Base-by-base conservation (phyloP, 306 rosid genomes). In the Ceratonia siliqua region DNA sequence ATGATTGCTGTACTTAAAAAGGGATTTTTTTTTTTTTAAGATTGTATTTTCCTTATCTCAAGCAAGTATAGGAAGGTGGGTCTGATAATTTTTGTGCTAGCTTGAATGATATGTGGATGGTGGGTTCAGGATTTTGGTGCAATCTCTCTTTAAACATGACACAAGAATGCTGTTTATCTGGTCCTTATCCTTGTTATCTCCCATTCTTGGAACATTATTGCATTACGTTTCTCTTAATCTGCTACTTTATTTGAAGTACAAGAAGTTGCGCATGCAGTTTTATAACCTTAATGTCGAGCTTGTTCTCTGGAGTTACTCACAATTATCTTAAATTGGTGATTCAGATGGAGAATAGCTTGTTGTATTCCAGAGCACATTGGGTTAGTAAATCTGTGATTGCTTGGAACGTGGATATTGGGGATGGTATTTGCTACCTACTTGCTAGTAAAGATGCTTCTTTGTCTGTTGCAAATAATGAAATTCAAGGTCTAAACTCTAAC, bases 311-410 rank as follows among this genome's bases (percentile, higher is more conserved):
- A 54, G 30, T 69, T 33, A 39, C 70, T 49, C 20, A 52, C 59
- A 22, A 2, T 45, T 67, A 39, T 65, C 52, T 67, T 65, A 15
- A 36, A 61, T 28, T 75, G 83, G 22, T 66, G 73, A 33, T 13
- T 38, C 82, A 87, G 90, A 75, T 92, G 84, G 83, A 82, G 52
- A 82, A 82, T 68, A 73, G 78, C 72, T 79, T 90, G 75, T 25
- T 80, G 79, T 85, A 82, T 62, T 90, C 97, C 66, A 87, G 89
- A 87, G 97, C 97, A 48, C 83, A 77, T 77, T 94, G 99, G 96
- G 89, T 92, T 9, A 80, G 70, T 57, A 82, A 86, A 67, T 87
- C 81, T 17, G 77, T 86, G 43, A 87, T 94, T 71, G 97, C 97
- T 28, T 94, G 99, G 99, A 85, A 92, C 30, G 85, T 83, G 32